Evolutionary conservation across 176 grass and related monocot genomes (phyloP).

Genomic region (Zizania latifolia): DNA sequence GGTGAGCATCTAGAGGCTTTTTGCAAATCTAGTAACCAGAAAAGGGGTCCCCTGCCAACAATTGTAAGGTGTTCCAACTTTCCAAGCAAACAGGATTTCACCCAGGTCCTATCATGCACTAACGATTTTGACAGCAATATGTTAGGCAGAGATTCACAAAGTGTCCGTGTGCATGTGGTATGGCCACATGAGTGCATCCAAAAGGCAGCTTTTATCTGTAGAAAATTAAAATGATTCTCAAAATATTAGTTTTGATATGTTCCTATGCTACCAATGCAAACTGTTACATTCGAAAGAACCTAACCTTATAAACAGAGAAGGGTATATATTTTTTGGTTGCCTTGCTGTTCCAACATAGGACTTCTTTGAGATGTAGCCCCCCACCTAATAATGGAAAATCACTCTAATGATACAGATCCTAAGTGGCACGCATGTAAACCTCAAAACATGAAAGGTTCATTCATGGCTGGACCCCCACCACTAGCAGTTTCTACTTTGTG

Average conservation of each 20-base stretch:
- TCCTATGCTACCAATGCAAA: neutral
- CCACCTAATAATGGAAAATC: constrained; percentile 25
- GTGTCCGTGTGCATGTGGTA: neutral
- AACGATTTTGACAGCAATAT: constrained; percentile 25
- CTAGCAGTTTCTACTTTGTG: constrained; percentile 26
- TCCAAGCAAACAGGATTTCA: constrained; percentile 35
- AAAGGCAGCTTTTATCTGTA: constrained; percentile 20
- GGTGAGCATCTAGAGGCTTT: constrained; percentile 13
- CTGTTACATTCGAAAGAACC: neutral
- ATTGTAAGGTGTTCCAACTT: constrained; percentile 27
- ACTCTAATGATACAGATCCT: constrained; percentile 19
- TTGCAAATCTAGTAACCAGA: constrained; percentile 30
- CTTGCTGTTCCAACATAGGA: constrained; percentile 16
- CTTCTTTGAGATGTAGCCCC: neutral
- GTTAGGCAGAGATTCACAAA: constrained; percentile 23
- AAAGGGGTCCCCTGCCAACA: constrained; percentile 30
- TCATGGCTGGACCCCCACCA: constrained; percentile 29
- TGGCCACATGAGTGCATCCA: constrained; percentile 10
- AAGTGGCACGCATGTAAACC: constrained; percentile 38
- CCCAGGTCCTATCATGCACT: constrained; percentile 6
- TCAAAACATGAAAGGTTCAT: constrained; percentile 16
- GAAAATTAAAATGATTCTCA: constrained; percentile 13
- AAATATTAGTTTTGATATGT: neutral
- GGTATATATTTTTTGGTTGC: neutral
- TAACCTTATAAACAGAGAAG: constrained; percentile 1